A percentile compares a stretch with the other conserved stretches of the same genome.
Conservation (phyloP, 129 eudicot species). For the carrot (Daucus carota) region DH1_v3.0 NC_030384.2:47353001-47353500, state of each 20-base stretch:
- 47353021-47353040: constrained; percentile 54
- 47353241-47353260: constrained; percentile 44
- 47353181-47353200: neutral
- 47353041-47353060: constrained; percentile 36
- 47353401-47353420: constrained; percentile 69
- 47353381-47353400: constrained; percentile 53
- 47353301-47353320: constrained; percentile 43
- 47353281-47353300: constrained; percentile 51
- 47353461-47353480: neutral
- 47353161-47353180: neutral
- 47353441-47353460: neutral
- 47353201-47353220: constrained; percentile 28
- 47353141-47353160: neutral
- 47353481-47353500: neutral
- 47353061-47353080: neutral
- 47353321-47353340: constrained; percentile 50
- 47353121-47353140: neutral
- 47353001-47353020: constrained; percentile 50
- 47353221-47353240: constrained; percentile 41
- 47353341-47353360: constrained; percentile 65
- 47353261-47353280: constrained; percentile 41
- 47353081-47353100: neutral
- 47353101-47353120: neutral
- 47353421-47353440: constrained; percentile 17
- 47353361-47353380: constrained; percentile 53